These are phyloP conservation scores for Huiozyma sinensis DNA, from an alignment of 805 yeast species.

Conservation along the genomic window DNA sequence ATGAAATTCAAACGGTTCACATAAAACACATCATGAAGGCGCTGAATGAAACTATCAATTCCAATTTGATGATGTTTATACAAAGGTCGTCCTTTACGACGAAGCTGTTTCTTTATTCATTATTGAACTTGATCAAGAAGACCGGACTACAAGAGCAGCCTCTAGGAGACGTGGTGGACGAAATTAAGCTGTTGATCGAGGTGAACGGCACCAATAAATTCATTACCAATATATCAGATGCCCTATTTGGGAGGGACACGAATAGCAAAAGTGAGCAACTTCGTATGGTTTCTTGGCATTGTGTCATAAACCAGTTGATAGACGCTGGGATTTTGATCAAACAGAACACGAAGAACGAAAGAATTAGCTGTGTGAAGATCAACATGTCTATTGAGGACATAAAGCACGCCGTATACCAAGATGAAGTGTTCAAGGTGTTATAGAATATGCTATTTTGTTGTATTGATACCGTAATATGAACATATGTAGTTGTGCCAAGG, in stretches of 20 bases:
- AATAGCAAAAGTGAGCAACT: slow-evolving; percentile 22
- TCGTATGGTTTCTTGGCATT: slow-evolving; percentile 43
- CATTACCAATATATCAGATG: slow-evolving; percentile 25
- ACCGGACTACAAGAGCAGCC: slow-evolving; percentile 61
- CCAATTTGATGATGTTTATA: slow-evolving; percentile 58
- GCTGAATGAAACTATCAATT: slow-evolving; percentile 62
- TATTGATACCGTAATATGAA: no score
- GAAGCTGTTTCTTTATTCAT: slow-evolving; percentile 62
- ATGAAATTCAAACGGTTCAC: slow-evolving; percentile 43
- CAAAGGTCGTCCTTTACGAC: slow-evolving; percentile 52
- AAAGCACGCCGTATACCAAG: slow-evolving; percentile 46
- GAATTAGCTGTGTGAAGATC: slow-evolving; percentile 53
- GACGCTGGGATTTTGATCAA: slow-evolving; percentile 70
- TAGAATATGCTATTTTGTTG: background rate
- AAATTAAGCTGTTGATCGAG: slow-evolving; percentile 45
- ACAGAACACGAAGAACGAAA: slow-evolving; percentile 58
- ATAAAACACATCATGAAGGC: slow-evolving; percentile 73
- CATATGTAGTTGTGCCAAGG: no score
- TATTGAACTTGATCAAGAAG: slow-evolving; percentile 53
- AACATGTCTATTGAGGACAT: slow-evolving; percentile 66
- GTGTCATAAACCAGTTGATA: slow-evolving; percentile 53
- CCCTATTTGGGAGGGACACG: slow-evolving; percentile 28
- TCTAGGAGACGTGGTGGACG: slow-evolving; percentile 72
- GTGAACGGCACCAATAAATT: slow-evolving; percentile 27
- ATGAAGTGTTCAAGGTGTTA: slow-evolving; percentile 33